A percentile compares a stretch with the other conserved stretches of the same genome.
Evolutionary conservation across 2,329 filamentous ascomycete genomes (phyloP).

Genomic region (Atkinsonella hypoxylon): DNA sequence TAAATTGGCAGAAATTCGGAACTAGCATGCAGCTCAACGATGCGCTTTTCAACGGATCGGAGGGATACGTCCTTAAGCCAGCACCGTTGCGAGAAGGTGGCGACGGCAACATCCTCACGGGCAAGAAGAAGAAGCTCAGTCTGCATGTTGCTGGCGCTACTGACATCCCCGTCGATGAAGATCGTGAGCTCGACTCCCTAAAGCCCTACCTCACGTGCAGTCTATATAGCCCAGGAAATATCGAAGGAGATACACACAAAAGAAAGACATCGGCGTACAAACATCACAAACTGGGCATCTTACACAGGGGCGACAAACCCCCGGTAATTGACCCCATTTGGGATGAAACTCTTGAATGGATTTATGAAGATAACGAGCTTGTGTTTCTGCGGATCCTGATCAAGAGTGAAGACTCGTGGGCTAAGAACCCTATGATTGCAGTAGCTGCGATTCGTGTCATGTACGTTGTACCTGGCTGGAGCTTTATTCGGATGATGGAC

Average conservation of each 20-base stretch:
- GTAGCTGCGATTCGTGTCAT: conserved; percentile 47
- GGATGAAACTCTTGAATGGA: conserved; percentile 56
- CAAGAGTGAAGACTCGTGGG: conserved; percentile 54
- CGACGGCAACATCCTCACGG: conserved; percentile 33
- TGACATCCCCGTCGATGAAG: conserved; percentile 42
- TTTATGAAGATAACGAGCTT: conserved; percentile 55
- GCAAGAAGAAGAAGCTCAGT: conserved; percentile 36
- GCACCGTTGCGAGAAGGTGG: conserved; percentile 44
- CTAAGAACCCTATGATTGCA: conserved; percentile 48
- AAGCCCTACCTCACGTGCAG: conserved; percentile 55
- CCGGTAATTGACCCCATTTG: conserved; percentile 49
- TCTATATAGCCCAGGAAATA: conserved; percentile 44
- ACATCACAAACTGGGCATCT: conserved; percentile 42
- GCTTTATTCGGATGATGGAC: conserved; percentile 53
- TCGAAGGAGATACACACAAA: conserved; percentile 39
- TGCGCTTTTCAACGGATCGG: conserved; percentile 52
- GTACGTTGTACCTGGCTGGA: conserved; percentile 47
- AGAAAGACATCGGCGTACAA: conserved; percentile 50
- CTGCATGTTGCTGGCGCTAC: conserved; percentile 52
- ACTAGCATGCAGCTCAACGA: conserved; percentile 56
- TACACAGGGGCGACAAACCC: conserved; percentile 47
- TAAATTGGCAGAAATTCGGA: conserved; percentile 60
- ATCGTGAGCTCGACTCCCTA: conserved; percentile 38
- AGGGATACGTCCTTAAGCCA: conserved; percentile 56
- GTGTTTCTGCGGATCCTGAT: conserved; percentile 52